Evolutionary conservation across 2,329 filamentous ascomycete species (phyloP).

Genomic region (Trichoderma arundinaceum): DNA sequence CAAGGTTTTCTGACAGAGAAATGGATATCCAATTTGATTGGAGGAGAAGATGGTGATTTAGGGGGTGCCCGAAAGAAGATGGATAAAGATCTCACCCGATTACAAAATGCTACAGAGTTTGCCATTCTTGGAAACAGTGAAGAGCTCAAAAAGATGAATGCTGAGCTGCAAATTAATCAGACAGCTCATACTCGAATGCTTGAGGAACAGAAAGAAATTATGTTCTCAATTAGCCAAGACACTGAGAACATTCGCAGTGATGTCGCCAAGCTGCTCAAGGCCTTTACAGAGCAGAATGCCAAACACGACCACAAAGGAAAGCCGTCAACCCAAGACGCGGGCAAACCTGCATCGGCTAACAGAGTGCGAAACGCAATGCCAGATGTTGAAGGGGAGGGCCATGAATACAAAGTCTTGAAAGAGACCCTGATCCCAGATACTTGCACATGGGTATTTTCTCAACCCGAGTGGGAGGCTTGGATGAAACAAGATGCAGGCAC

Average conservation of each 20-base stretch:
- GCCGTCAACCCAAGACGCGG: constrained; percentile 33
- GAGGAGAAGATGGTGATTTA: constrained; percentile 43
- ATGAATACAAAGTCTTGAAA: constrained; percentile 40
- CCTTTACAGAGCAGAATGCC: constrained; percentile 36
- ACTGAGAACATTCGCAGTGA: constrained; percentile 40
- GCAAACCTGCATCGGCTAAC: constrained; percentile 37
- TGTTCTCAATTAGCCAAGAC: constrained; percentile 39
- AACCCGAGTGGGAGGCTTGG: constrained; percentile 42
- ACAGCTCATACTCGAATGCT: constrained; percentile 38
- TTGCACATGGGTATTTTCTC: constrained; percentile 41
- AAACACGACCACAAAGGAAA: constrained; percentile 34
- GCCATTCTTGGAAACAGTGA: constrained; percentile 45
- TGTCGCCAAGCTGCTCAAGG: constrained; percentile 39
- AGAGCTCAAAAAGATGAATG: constrained; percentile 40
- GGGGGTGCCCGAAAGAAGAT: constrained; percentile 41
- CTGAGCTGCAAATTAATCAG: constrained; percentile 40
- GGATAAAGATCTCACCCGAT: constrained; percentile 38
- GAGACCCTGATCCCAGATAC: constrained; percentile 42
- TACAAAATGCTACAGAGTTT: constrained; percentile 44
- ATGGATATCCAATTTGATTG: constrained; percentile 41
- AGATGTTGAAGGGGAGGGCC: constrained; percentile 35
- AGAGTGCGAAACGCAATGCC: constrained; percentile 38
- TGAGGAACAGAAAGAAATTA: constrained; percentile 37
- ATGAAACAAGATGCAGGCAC: constrained; percentile 24
- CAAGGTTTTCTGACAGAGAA: constrained; percentile 36